These are phyloP conservation scores for Marasmius sp. DNA, from an alignment of 1,284 basidiomycete species.

Conservation along the genomic window DNA sequence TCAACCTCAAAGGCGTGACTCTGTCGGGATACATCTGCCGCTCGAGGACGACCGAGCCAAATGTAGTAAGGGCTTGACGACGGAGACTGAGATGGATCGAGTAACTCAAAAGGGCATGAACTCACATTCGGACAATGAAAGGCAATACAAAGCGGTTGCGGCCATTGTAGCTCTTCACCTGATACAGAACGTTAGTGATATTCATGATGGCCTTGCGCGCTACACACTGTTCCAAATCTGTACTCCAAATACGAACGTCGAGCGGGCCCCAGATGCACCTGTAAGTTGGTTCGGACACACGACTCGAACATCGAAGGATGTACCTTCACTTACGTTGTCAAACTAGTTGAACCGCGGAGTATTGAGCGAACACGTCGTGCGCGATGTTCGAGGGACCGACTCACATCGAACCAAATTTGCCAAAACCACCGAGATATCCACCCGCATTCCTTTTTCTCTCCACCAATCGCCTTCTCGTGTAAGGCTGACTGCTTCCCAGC, in stretches of 20 bases:
- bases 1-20: conserved; percentile 72
- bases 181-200: conserved; percentile 4
- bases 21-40: conserved; percentile 59
- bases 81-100: background rate
- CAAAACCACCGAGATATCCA: conserved; percentile 83
- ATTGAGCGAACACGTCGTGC: background rate
- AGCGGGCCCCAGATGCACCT: conserved; percentile 58
- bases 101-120: background rate
- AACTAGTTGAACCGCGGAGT: background rate
- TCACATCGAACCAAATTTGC: conserved; percentile 81
- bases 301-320: background rate
- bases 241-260: conserved; percentile 79
- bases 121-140: conserved; percentile 65
- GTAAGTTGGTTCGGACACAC: background rate
- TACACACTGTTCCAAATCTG: conserved; percentile 68
- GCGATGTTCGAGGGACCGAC: conserved; percentile 22
- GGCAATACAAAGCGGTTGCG: conserved; percentile 74
- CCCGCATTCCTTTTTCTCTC: conserved; percentile 66
- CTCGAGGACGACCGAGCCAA: conserved; percentile 74
- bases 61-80: conserved; percentile 65
- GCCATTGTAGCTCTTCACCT: conserved; percentile 70
- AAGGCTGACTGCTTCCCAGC: conserved; percentile 58
- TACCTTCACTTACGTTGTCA: background rate
- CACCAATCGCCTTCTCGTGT: conserved; percentile 70
- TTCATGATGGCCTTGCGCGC: conserved; percentile 2